Percentiles rank a stretch among this genome's conserved stretches.
Evolutionary conservation across 768 basidiomycete genomes (phyloP).

Genomic region (Tulasnella sp.): DNA sequence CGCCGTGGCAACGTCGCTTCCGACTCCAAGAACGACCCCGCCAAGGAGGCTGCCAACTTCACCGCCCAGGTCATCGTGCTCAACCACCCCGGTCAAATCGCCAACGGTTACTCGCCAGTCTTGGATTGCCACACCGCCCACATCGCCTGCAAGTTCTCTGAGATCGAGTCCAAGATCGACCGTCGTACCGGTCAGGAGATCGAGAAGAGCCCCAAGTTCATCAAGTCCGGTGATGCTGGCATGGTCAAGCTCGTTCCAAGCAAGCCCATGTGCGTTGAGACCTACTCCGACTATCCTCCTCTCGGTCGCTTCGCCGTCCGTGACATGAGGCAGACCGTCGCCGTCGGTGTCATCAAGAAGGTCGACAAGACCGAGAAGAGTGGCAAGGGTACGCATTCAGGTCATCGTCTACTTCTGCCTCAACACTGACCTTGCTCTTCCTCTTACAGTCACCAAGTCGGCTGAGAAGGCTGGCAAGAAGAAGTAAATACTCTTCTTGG

Average conservation of each 20-base stretch:
- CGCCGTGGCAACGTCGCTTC: constrained; percentile 99
- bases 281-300: constrained; percentile 96
- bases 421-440: not conserved
- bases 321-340: constrained; percentile 99
- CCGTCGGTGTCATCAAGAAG: constrained; percentile 96
- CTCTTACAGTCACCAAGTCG: constrained; percentile 68
- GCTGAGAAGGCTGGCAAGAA: constrained; percentile 71
- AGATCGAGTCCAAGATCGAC: constrained; percentile 99
- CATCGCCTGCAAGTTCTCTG: constrained; percentile 99
- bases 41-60: constrained; percentile 98
- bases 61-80: constrained; percentile 99
- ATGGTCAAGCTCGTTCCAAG: constrained; percentile 94
- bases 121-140: constrained; percentile 99
- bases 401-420: not conserved
- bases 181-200: constrained; percentile 93
- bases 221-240: constrained; percentile 99
- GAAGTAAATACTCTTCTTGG: constrained; percentile 17
- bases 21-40: constrained; percentile 99
- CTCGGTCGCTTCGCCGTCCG: constrained; percentile 99
- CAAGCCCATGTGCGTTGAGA: constrained; percentile 94
- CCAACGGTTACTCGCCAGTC: constrained; percentile 97
- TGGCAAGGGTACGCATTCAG: constrained; percentile 59
- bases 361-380: constrained; percentile 85
- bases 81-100: constrained; percentile 99
- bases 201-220: constrained; percentile 84